Conservation (phyloP, 176 grass and related monocot genomes). For the Oryza longistaminata region DNA sequence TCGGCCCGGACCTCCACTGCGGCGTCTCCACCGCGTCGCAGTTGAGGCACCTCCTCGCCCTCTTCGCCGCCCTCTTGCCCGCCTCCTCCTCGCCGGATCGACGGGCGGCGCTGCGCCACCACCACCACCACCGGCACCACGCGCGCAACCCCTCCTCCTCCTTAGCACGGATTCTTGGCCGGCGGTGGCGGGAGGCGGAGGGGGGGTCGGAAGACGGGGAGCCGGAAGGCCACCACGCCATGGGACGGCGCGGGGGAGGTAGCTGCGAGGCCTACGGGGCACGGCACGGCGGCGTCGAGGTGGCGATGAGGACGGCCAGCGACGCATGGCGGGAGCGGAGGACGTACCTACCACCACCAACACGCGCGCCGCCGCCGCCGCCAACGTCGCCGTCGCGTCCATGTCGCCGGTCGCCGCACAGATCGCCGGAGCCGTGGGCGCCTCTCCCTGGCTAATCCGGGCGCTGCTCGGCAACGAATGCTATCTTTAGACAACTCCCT, state of each 20-base stretch:
- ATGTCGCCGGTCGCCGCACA: background rate
- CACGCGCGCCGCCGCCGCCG: background rate
- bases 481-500: conserved; percentile 46
- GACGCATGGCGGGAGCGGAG: conserved; percentile 32
- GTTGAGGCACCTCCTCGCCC: conserved; percentile 54
- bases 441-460: conserved; percentile 39
- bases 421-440: conserved; percentile 35
- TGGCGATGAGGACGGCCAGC: conserved; percentile 9
- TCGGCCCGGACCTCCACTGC: conserved; percentile 76
- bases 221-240: conserved; percentile 45
- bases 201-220: background rate
- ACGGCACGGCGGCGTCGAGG: conserved; percentile 43
- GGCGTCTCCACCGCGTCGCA: conserved; percentile 72
- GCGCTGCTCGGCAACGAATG: conserved; percentile 38
- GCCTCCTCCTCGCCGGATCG: background rate
- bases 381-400: background rate
- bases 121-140: background rate
- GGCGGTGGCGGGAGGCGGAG: background rate
- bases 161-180: background rate
- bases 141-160: background rate
- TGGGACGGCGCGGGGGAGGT: conserved; percentile 33
- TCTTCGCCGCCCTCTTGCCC: conserved; percentile 48
- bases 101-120: background rate
- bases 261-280: conserved; percentile 54
- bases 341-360: background rate